phyloP scores from a whole-genome alignment of 495 filamentous ascomycete genomes.

The Aspergillus steynii region DNA sequence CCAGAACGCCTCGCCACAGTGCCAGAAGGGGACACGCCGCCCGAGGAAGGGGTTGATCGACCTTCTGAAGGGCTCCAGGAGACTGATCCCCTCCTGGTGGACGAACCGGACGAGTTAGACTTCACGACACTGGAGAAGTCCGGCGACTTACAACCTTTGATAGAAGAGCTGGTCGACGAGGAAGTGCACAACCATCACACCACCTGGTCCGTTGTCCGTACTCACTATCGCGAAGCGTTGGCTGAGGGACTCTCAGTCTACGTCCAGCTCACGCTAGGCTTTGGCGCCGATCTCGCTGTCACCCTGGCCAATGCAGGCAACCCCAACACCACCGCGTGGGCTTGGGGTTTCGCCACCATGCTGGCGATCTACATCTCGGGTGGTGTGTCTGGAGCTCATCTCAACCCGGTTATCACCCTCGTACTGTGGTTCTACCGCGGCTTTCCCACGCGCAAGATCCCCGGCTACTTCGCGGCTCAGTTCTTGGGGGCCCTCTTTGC shows the following conservation, averaged over 20 bases:
- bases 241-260: conserved; percentile 52
- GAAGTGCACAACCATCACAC: conserved; percentile 52
- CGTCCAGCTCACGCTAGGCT: conserved; percentile 45
- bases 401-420: conserved; percentile 52
- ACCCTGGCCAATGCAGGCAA: conserved; percentile 42
- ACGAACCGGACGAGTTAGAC: conserved; percentile 18
- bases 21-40: conserved; percentile 23
- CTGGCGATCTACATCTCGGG: conserved; percentile 58
- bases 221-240: conserved; percentile 49
- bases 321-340: conserved; percentile 52
- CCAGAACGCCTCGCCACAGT: conserved; percentile 28
- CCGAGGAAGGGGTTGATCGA: conserved; percentile 7
- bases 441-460: conserved; percentile 46
- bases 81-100: conserved; percentile 11
- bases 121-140: conserved; percentile 24
- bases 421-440: conserved; percentile 53
- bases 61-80: conserved; percentile 11
- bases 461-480: conserved; percentile 51
- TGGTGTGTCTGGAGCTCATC: conserved; percentile 56
- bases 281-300: conserved; percentile 50
- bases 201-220: conserved; percentile 54
- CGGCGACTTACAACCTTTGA: conserved; percentile 42
- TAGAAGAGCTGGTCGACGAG: conserved; percentile 43
- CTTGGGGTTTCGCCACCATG: conserved; percentile 59
- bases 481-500: conserved; percentile 48